Evolutionary conservation across 2,329 filamentous ascomycete species (phyloP).

Genomic region (Chaetomium sp.): DNA sequence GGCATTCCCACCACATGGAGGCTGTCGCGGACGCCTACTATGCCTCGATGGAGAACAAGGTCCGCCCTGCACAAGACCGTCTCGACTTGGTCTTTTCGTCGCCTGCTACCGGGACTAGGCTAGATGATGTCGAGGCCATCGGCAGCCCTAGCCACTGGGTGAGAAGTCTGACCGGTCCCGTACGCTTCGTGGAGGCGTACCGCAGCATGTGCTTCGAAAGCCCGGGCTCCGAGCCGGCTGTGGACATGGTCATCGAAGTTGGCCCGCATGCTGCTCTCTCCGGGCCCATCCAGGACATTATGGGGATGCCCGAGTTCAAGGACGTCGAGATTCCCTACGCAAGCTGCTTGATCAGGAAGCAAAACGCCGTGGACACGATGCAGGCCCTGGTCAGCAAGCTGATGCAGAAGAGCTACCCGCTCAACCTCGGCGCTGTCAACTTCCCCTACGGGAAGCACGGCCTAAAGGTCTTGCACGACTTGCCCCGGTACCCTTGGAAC

Average conservation of each 20-base stretch:
- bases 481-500: conserved; percentile 52
- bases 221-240: conserved; percentile 26
- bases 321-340: conserved; percentile 26
- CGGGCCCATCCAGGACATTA: conserved; percentile 42
- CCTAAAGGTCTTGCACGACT: conserved; percentile 39
- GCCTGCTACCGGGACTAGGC: conserved; percentile 34
- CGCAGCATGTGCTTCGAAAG: conserved; percentile 31
- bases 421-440: conserved; percentile 40
- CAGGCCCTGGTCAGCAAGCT: conserved; percentile 38
- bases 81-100: conserved; percentile 33
- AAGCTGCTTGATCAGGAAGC: conserved; percentile 29
- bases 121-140: conserved; percentile 26
- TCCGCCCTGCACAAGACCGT: conserved; percentile 34
- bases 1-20: conserved; percentile 48
- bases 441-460: conserved; percentile 37
- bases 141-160: conserved; percentile 34
- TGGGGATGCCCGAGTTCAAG: conserved; percentile 32
- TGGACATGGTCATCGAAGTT: conserved; percentile 40
- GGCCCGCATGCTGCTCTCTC: conserved; percentile 43
- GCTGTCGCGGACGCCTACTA: conserved; percentile 41
- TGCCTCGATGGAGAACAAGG: conserved; percentile 29
- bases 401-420: conserved; percentile 38
- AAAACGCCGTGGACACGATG: conserved; percentile 37
- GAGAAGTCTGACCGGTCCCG: conserved; percentile 40
- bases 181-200: conserved; percentile 42